Evolutionary conservation across 2,329 filamentous ascomycete species (phyloP).

Genomic region (Fusarium sp.): DNA sequence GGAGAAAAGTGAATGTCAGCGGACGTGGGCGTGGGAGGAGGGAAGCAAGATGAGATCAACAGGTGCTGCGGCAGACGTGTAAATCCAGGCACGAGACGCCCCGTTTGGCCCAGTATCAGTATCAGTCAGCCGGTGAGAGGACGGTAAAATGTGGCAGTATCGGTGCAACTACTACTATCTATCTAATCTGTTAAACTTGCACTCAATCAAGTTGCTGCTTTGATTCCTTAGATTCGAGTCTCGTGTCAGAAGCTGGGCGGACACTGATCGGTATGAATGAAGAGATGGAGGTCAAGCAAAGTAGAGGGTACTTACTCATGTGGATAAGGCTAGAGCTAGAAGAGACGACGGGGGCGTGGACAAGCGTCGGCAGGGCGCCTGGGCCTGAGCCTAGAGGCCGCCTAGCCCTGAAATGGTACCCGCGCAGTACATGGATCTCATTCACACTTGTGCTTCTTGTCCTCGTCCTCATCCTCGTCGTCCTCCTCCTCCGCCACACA

Average conservation of each 20-base stretch:
- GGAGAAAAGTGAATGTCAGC: conserved; percentile 11
- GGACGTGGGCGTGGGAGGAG: conserved; percentile 1
- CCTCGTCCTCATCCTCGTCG: background rate
- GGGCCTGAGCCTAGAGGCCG: conserved; percentile 35
- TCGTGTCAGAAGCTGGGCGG: background rate
- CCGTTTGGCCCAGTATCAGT: background rate
- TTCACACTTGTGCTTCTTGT: conserved; percentile 7
- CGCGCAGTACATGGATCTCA: conserved; percentile 13
- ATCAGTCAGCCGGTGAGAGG: background rate
- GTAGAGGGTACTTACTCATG: conserved; percentile 26
- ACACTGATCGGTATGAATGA: conserved; percentile 6
- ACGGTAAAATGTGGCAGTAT: background rate
- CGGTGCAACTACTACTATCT: background rate
- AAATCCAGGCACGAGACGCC: conserved; percentile 29
- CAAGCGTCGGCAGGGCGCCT: conserved; percentile 39
- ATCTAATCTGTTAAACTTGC: background rate
- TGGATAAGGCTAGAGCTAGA: conserved; percentile 33
- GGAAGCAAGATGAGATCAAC: conserved; percentile 12
- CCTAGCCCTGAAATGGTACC: conserved; percentile 27
- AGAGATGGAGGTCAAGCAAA: conserved; percentile 13
- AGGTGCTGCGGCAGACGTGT: conserved; percentile 10
- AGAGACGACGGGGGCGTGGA: conserved; percentile 33
- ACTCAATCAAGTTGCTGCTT: background rate
- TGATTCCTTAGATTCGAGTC: background rate
- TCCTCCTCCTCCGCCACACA: conserved; percentile 4